Evolutionary conservation across 177 flowering plant genomes (phyloP), one percentile per base, ranked within the genome.

Genomic region (Vitis hybrid): DNA sequence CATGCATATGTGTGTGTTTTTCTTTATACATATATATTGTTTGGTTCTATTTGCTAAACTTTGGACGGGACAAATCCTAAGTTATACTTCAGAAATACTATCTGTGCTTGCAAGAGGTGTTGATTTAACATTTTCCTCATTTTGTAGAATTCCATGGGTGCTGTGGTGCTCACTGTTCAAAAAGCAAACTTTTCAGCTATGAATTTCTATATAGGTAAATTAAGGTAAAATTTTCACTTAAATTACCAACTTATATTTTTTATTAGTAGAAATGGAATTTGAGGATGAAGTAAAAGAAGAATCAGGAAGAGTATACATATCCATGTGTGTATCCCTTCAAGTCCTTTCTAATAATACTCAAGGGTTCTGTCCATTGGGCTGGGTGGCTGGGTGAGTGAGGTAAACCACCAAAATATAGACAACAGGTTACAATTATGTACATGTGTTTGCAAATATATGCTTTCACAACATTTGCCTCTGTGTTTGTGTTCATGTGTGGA

Each of bases 121-220:
- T 49, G 14, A 62, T 19, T 71, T 26, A 26, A 71, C 3, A n/a
- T 18, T 58, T 26, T 60, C 15, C 19, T 4, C 45, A 48, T 56
- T 63, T 13, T 79, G 77, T 74, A 93, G 98, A 88, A 79, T 57
- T 62, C 60, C 56, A 92, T 93, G 97, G 79, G 86, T 74, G 97
- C 97, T 72, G 93, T 96, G 70, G 76, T 96, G 82, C 80, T 95
- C 56, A 95, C 99, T 17, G 99, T 95, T 79, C 98, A 90, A 73
- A 95, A 83, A 77, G 78, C 82, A 64, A 95, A 93, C 73, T 2
- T 51, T 10, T 58, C 32, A 58, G 97, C 99, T 61, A 81, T 91
- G 91, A 76, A 81, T 56, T 95, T 95, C 73, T 95, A 95, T 55
- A 74, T 65, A 15, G 74, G 70, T 68, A 91, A 88, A 84, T 84